Base-by-base conservation (phyloP, 192 early-diverging fungal species). In the Coemansia biformis region DNA sequence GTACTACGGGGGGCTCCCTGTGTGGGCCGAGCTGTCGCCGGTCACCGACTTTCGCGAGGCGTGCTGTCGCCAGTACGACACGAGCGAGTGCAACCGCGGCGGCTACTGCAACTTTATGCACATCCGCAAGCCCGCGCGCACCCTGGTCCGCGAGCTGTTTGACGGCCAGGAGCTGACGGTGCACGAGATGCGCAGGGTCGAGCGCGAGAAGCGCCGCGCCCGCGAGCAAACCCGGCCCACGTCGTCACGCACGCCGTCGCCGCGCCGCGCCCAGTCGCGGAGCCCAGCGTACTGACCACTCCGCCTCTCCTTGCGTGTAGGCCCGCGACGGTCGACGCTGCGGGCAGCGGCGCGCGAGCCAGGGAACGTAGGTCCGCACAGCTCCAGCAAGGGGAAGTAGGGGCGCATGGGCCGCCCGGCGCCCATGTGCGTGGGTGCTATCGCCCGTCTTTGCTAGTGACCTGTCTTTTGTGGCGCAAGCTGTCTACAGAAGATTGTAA, bases 81-180 rank as follows among this genome's bases (percentile, higher is more conserved):
- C 79, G 37, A 76, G 82, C 45, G 90, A 95, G 66, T 99, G 96
- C 77, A 90, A 84, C 57, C 86, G 93, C 12, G 93, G 93, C 21
- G 94, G 94, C 8, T 85, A 93, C 53, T 99, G 96, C 77, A 99
- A 97, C 74, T 99, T 99, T 78, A 97, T 99, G 96, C 96, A 99
- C 75, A 76, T 99, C 33, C 90, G 92, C 50, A 79, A 84, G 40
- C 88, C 92, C 6, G 79, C 85, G n/a, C 75, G 85, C 38, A 57
- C 73, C 35, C 62, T 99, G 43, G 80, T 81, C 49, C 77, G 85
- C 55, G 88, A 90, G n/a, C 68, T 99, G 22, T 85, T 79, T 51
- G 89, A 85, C 15, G 85, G 85, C 36, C 96, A 99, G 56, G 69
- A 69, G 2, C 57, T 75, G 37, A 75, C 72, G 2, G 7, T 75